Conservation (phyloP, 495 filamentous ascomycete species). For the Halenospora varia region DNA sequence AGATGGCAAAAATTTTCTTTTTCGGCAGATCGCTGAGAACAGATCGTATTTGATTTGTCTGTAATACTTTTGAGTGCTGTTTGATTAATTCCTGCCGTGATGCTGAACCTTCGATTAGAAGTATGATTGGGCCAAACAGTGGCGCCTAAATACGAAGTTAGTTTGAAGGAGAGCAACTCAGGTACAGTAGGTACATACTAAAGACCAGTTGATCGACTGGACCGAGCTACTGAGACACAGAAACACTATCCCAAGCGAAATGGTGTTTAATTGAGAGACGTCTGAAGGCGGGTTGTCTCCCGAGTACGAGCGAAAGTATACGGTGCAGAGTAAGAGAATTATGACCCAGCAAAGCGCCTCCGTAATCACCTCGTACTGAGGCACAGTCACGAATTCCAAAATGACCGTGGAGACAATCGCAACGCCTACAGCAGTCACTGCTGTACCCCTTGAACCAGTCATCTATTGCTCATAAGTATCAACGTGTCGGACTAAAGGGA, state of each 20-base stretch:
- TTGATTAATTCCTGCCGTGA: no score
- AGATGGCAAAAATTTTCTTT: neutral
- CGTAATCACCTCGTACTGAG: neutral
- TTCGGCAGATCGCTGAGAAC: neutral
- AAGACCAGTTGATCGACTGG: neutral
- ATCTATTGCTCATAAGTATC: no score
- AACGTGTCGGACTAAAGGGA: no score
- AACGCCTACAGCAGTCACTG: no score
- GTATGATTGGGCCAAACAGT: neutral
- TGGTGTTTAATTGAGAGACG: neutral
- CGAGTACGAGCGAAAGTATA: neutral
- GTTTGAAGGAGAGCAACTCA: neutral
- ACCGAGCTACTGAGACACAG: neutral
- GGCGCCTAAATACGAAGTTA: neutral
- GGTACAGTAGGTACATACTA: neutral
- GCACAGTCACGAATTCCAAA: neutral
- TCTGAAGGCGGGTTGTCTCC: neutral
- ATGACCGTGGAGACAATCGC: neutral
- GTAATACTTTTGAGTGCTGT: no score
- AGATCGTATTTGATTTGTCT: no score
- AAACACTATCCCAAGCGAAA: neutral
- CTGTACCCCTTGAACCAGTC: no score
- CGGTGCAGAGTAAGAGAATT: neutral
- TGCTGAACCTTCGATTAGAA: neutral
- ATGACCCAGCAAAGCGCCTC: neutral